Percentiles rank a stretch among this genome's conserved stretches.
These are phyloP conservation scores for Colletotrichum ledebouriae DNA, from an alignment of 2,329 filamentous ascomycete species.

Conservation along the genomic window DNA sequence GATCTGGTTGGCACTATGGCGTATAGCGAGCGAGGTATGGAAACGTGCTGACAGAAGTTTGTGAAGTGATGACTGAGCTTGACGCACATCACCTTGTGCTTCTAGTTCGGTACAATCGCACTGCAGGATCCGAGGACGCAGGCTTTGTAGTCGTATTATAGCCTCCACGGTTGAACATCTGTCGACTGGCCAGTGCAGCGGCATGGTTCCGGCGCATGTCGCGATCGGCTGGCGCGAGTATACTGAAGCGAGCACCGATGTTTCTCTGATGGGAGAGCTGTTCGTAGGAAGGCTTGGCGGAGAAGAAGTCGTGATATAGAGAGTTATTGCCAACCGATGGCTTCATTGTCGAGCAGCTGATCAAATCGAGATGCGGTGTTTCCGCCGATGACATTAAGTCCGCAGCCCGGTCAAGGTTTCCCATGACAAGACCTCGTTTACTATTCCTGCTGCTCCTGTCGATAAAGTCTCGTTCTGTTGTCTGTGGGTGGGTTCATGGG, in stretches of 20 bases:
- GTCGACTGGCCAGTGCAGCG: not conserved
- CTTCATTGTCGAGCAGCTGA: not conserved
- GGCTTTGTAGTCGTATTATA: slow-evolving; percentile 1
- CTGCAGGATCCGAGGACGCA: too few relatives aligned
- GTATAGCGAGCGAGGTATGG: not conserved
- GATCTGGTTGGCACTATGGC: not conserved
- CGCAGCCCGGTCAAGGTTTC: slow-evolving; percentile 7
- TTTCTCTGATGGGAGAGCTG: too few relatives aligned
- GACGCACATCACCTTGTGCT: slow-evolving; percentile 1
- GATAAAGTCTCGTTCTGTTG: slow-evolving; percentile 9
- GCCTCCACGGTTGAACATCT: not conserved
- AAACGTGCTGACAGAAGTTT: slow-evolving; percentile 29
- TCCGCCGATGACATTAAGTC: not conserved
- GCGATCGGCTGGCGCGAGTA: not conserved
- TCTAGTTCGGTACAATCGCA: too few relatives aligned
- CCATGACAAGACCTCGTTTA: not conserved
- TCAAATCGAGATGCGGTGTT: slow-evolving; percentile 1
- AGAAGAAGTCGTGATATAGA: not conserved
- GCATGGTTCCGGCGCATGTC: slow-evolving; percentile 10
- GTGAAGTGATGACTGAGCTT: not conserved
- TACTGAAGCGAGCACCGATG: too few relatives aligned
- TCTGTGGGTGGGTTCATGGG: not conserved
- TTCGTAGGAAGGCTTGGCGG: not conserved
- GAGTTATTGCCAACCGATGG: slow-evolving; percentile 1
- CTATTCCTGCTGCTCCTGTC: not conserved